These are phyloP conservation scores for Beta lomatogona DNA, from an alignment of 179 eudicot genomes.

Conservation along the genomic window DNA sequence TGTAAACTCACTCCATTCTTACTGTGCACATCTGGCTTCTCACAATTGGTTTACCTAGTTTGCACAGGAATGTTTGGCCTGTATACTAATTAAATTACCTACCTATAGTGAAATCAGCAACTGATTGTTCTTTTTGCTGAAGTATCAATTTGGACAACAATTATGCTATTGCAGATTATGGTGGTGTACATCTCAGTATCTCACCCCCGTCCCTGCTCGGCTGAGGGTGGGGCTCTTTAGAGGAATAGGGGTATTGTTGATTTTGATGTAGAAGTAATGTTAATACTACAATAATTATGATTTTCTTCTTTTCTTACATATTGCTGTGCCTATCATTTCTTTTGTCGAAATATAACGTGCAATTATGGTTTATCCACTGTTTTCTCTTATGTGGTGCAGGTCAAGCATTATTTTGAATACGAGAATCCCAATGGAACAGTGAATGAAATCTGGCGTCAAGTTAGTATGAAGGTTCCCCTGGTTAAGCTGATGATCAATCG, in stretches of 20 bases:
- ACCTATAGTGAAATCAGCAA: not conserved
- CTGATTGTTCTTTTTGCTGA: not conserved
- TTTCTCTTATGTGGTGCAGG: slow-evolving; percentile 39
- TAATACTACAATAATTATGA: too few relatives aligned
- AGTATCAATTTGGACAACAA: not conserved
- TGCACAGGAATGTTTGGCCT: not conserved
- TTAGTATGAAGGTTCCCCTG: slow-evolving; percentile 61
- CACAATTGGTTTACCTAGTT: not conserved
- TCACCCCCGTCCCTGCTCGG: too few relatives aligned
- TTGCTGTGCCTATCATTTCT: not conserved
- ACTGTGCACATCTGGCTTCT: not conserved
- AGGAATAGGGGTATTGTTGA: not conserved
- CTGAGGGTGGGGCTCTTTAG: too few relatives aligned
- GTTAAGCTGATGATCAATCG: slow-evolving; percentile 74
- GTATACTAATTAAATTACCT: not conserved
- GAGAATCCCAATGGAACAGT: slow-evolving; percentile 78
- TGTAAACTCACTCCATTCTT: not conserved
- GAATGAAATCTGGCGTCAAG: slow-evolving; percentile 85
- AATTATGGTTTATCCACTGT: not conserved
- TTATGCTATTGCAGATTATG: not conserved
- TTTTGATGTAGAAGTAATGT: not conserved
- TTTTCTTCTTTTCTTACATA: too few relatives aligned
- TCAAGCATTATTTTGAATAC: slow-evolving; percentile 64
- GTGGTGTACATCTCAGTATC: too few relatives aligned
- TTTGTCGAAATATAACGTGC: not conserved